Base-by-base conservation (phyloP, 306 rosid species). In the Lathyrus sativus region DNA sequence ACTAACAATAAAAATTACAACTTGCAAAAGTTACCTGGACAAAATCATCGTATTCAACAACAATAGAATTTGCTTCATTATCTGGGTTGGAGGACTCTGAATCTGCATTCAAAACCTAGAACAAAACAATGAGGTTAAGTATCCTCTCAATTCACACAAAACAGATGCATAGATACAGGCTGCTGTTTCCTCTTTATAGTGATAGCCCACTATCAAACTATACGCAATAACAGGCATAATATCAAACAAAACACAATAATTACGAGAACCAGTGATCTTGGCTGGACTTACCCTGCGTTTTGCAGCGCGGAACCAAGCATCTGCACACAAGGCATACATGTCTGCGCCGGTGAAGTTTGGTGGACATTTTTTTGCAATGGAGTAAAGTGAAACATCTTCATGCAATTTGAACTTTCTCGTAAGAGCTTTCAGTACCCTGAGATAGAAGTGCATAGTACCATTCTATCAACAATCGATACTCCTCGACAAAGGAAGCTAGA, bases 291-390 rank as follows among this genome's bases (percentile, higher is more conserved):
- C 97, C 86, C 80, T 90, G 81, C 96, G 85, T 72, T 90, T 93
- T 67, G 97, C 99, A 31, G 99, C 97, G 33, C 84, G 82, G 75
- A 93, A 93, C 99, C 97, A 93, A 62, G 99, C 96, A 58, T 90
- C 99, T 9, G 96, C 95, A 84, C 99, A 93, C 51, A 93, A 82
- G 68, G 99, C 99, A 80, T 90, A 93, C 92, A 88, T 88, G 78
- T 90, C 99, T 56, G 97, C 97, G 50, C 97, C 97, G 6, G 99
- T 93, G 82, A 90, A 93, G 87, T 85, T 90, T 57, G 88, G 86
- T 3, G 92, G 96, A 68, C 96, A 93, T 72, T 77, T 90, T 73
- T 82, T 82, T 37, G 98, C 98, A 57, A 92, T 86, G 11, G 95
- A 65, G 72, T 82, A 80, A 33, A 90, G 90, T 18, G 92, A 91